These are phyloP conservation scores for Citrullus mucosospermus DNA, from an alignment of 306 rosid species.

Conservation along the genomic window DNA sequence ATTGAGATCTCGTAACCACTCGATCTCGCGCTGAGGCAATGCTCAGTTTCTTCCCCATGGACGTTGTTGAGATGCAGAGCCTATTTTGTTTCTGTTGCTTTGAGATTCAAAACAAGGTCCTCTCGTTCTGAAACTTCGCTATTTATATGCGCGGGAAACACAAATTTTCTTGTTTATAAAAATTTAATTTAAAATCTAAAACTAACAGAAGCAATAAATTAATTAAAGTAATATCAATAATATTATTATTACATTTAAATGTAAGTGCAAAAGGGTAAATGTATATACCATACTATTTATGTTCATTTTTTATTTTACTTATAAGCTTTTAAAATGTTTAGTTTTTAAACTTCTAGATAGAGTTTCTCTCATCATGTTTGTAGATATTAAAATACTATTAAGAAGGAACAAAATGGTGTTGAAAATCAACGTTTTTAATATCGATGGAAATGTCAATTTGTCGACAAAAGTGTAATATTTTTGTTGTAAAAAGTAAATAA, in stretches of 20 bases:
- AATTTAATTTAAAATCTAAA: background rate
- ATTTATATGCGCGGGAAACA: constrained; percentile 10
- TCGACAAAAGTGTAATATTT: no score
- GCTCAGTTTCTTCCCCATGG: constrained; percentile 14
- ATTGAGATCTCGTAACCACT: constrained; percentile 10
- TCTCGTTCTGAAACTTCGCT: background rate
- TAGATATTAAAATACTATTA: no score
- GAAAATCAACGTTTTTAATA: no score
- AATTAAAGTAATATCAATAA: background rate
- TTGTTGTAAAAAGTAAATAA: no score
- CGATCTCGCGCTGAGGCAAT: constrained; percentile 13
- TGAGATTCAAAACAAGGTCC: background rate
- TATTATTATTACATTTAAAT: background rate
- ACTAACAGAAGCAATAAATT: background rate
- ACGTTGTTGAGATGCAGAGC: background rate
- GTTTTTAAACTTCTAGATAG: no score
- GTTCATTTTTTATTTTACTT: no score
- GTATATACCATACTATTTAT: no score
- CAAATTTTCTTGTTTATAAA: background rate
- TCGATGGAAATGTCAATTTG: no score
- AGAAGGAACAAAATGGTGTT: no score
- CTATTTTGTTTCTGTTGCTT: background rate
- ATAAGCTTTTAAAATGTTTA: no score
- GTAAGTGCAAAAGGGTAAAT: no score
- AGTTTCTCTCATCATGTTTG: no score